Percentiles rank a stretch among this genome's conserved stretches.
Conservation (phyloP, 2,329 filamentous ascomycete species). For the Apiospora kogelbergensis region DNA sequence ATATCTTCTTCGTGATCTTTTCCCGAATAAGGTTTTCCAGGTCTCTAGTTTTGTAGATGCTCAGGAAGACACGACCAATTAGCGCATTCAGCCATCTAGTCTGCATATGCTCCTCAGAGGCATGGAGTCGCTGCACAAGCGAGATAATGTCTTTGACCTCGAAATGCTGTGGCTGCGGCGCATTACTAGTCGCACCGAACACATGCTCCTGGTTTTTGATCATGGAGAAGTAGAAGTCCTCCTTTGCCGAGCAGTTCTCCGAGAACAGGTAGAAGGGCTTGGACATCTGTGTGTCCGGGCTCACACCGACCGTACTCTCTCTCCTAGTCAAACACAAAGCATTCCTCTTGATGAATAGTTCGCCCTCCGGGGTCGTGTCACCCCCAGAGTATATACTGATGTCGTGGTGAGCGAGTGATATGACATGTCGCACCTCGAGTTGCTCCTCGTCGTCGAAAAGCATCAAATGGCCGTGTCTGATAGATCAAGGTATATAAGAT, state of each 20-base stretch:
- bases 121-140: constrained; percentile 86
- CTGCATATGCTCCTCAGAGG: constrained; percentile 86
- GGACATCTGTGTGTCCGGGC: constrained; percentile 57
- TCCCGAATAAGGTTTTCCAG: constrained; percentile 75
- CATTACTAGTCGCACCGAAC: constrained; percentile 52
- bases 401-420: constrained; percentile 85
- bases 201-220: constrained; percentile 79
- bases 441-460: constrained; percentile 95
- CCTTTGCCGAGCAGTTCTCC: constrained; percentile 93
- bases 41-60: constrained; percentile 80
- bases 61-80: constrained; percentile 83
- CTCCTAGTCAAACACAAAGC: constrained; percentile 79
- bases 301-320: constrained; percentile 50
- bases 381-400: constrained; percentile 83
- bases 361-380: constrained; percentile 78
- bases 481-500: constrained; percentile 13
- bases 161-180: constrained; percentile 73
- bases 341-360: constrained; percentile 94
- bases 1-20: constrained; percentile 95
- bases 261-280: constrained; percentile 94
- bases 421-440: constrained; percentile 92
- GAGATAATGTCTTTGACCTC: constrained; percentile 85
- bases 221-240: constrained; percentile 96
- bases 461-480: constrained; percentile 91
- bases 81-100: constrained; percentile 93